These are phyloP conservation scores for Sphagnum contortum DNA, from an alignment of 225 moss, liverwort and hornwort genomes.

Conservation along the genomic window DNA sequence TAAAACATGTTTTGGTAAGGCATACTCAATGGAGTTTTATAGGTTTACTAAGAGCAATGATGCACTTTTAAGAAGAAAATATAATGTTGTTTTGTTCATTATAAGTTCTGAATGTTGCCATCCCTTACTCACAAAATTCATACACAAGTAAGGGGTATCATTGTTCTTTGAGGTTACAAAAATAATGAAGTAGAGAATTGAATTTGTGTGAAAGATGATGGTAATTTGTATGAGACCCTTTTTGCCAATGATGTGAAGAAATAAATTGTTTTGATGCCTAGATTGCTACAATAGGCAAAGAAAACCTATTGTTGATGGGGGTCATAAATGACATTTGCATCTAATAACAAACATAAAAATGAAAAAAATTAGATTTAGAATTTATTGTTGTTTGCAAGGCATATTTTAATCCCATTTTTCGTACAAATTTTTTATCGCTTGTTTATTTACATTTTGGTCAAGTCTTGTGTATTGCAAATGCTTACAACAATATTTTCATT, in stretches of 20 bases:
- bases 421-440: background rate
- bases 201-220: slow-evolving; percentile 52
- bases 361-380: background rate
- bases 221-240: slow-evolving; percentile 43
- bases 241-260: slow-evolving; percentile 29
- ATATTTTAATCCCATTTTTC: background rate
- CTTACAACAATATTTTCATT: background rate
- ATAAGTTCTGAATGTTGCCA: slow-evolving; percentile 10
- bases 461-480: background rate
- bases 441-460: background rate
- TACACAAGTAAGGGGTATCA: background rate
- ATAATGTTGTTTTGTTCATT: slow-evolving; percentile 8
- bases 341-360: background rate
- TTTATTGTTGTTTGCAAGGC: background rate
- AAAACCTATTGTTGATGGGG: slow-evolving; percentile 29
- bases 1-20: slow-evolving; percentile 2
- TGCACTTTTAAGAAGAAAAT: background rate
- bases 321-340: slow-evolving; percentile 20
- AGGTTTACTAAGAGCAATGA: background rate
- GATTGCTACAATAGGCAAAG: slow-evolving; percentile 30
- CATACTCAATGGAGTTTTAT: slow-evolving; percentile 11
- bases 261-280: slow-evolving; percentile 33
- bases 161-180: background rate
- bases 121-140: slow-evolving; percentile 12
- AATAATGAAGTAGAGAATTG: slow-evolving; percentile 10